These are phyloP conservation scores for Boletus barrowsii DNA, from an alignment of 768 basidiomycete species.

Conservation along the genomic window DNA sequence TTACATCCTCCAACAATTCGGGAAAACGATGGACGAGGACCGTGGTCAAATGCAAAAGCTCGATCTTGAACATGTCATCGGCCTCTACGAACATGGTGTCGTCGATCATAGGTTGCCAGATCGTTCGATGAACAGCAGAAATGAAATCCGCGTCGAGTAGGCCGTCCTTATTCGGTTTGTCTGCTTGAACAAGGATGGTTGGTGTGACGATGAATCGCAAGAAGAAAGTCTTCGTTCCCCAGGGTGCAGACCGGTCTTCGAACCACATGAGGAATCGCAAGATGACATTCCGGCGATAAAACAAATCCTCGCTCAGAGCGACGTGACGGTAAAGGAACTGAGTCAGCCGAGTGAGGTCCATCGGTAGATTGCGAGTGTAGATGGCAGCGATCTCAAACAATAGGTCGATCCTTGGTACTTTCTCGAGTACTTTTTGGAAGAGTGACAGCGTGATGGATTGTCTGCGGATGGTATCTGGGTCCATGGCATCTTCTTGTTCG, in stretches of 20 bases:
- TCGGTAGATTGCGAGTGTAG: slow-evolving; percentile 74
- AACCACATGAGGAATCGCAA: slow-evolving; percentile 87
- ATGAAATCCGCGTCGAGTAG: slow-evolving; percentile 75
- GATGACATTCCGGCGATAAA: slow-evolving; percentile 79
- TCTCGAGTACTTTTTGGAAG: slow-evolving; percentile 69
- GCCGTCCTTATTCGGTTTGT: slow-evolving; percentile 49
- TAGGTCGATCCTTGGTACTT: slow-evolving; percentile 78
- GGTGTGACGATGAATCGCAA: slow-evolving; percentile 86
- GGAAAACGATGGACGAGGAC: slow-evolving; percentile 84
- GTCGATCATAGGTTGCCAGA: slow-evolving; percentile 80
- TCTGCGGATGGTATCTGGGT: slow-evolving; percentile 53
- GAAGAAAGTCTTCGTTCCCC: slow-evolving; percentile 76
- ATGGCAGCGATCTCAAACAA: slow-evolving; percentile 84
- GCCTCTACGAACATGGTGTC: slow-evolving; percentile 47
- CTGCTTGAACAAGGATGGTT: slow-evolving; percentile 74
- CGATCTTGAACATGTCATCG: slow-evolving; percentile 88
- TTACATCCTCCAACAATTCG: slow-evolving; percentile 71
- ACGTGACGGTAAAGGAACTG: slow-evolving; percentile 88
- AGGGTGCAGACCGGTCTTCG: slow-evolving; percentile 55
- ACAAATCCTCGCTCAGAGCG: slow-evolving; percentile 63
- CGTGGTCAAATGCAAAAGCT: slow-evolving; percentile 86
- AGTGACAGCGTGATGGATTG: slow-evolving; percentile 69
- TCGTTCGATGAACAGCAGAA: slow-evolving; percentile 59
- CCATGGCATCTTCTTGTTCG: slow-evolving; percentile 41
- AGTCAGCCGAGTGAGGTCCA: slow-evolving; percentile 75